Evolutionary conservation across 208 protist genomes (phyloP), one percentile per base, ranked within the genome.

Genomic region (Wallacemonas rigidus): DNA sequence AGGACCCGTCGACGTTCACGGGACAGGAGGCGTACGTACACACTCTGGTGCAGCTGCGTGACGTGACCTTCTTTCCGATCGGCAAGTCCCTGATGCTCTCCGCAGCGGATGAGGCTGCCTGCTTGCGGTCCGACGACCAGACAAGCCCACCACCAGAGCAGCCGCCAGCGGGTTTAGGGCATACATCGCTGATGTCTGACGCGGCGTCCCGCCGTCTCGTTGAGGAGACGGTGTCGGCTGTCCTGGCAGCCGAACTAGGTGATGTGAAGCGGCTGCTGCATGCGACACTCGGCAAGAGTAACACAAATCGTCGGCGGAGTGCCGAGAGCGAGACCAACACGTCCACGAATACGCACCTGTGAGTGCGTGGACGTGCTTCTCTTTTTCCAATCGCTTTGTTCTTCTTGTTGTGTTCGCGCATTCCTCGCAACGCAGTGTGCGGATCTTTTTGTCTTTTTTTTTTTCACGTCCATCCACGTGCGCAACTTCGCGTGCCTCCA

Each of bases 21-120:
- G 93, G 89, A 2, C 89, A 95, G 77, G 93, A 97, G 81, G 79
- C 81, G 44, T 93, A 95, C 72, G 87, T 97, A 11, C 57, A 82
- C 57, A 74, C 77, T 50, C 76, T 79, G 54, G 72, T 92, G 6
- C 14, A 74, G 15, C 62, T 72, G 3, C 76, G 82, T 26, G 87
- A 91, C 55, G 70, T 97, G 43, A 82, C 82, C 53, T 97, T 97
- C 77, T 95, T 92, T 70, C 93, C 90, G 2, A 87, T 89, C 26
- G 82, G 76, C 47, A 64, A 72, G 39, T 92, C 81, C 3, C 60
- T 65, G 15, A 57, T n/a, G 14, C 53, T 57, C 15, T 6, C 53
- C 6, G 14, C 53, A 1, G 15, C 26, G 14, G 14, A 57, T 17
- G 26, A 57, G 53, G 17, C 53, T 36, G 6, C 53, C 26, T 26